Percentiles rank a stretch among this genome's conserved stretches.
phyloP scores from a whole-genome alignment of 2,329 filamentous ascomycete genomes.

The Neonectria ditissima region DNA sequence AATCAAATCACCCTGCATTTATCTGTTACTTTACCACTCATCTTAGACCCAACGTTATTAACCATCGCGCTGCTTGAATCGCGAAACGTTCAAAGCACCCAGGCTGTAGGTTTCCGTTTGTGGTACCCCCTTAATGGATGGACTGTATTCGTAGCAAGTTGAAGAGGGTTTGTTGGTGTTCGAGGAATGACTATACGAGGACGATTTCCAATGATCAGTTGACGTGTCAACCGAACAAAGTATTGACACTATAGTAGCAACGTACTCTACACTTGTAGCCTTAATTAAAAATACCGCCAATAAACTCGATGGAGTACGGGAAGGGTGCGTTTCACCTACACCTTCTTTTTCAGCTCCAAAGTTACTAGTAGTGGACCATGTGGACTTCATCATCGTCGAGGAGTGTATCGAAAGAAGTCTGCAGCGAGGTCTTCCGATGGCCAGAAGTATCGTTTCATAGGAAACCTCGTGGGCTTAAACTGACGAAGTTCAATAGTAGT shows the following conservation, averaged over 20 bases:
- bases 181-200: no score
- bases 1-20: no score
- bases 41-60: not conserved
- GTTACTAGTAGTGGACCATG: not conserved
- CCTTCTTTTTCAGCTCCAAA: not conserved
- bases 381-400: not conserved
- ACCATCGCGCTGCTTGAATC: no score
- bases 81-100: no score
- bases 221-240: not conserved
- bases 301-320: not conserved
- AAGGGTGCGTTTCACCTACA: not conserved
- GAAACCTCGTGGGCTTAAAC: not conserved
- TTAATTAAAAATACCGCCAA: not conserved
- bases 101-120: not conserved
- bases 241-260: not conserved
- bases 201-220: not conserved
- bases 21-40: not conserved
- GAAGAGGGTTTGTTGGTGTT: not conserved
- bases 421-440: not conserved
- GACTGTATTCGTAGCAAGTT: not conserved
- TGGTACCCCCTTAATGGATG: no score
- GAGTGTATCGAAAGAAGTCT: no score
- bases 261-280: not conserved
- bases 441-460: not conserved
- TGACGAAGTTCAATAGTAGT: not conserved